Conservation (phyloP, 352 stramenopile genomes). For the Pythium utonaiense region DNA sequence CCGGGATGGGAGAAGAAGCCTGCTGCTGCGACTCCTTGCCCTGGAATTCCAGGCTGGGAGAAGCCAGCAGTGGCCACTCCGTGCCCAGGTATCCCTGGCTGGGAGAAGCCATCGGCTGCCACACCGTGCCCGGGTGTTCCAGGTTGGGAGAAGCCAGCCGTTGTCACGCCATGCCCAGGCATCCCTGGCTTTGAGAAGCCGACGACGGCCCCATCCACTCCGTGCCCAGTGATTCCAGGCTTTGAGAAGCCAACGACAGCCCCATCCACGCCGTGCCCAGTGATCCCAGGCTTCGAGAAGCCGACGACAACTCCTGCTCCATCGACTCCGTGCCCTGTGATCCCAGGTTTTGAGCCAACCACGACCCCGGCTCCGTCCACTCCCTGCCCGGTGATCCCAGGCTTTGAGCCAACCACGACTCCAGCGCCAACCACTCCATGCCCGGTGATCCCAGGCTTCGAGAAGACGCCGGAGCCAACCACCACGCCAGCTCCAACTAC, state of each 20-base stretch:
- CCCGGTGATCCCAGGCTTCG: conserved; percentile 27
- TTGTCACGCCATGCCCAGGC: conserved; percentile 29
- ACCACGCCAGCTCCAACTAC: conserved; percentile 8
- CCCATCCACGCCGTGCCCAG: conserved; percentile 26
- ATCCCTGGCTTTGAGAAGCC: conserved; percentile 26
- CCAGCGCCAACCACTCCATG: conserved; percentile 16
- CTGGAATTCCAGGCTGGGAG: conserved; percentile 23
- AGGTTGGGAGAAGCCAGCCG: conserved; percentile 16
- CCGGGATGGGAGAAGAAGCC: conserved; percentile 21
- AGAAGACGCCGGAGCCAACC: conserved; percentile 3
- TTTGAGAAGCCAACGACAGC: conserved; percentile 7
- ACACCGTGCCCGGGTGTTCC: conserved; percentile 16
- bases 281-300: conserved; percentile 20
- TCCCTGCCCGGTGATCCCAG: conserved; percentile 25
- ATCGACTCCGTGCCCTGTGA: conserved; percentile 25
- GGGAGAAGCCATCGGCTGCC: conserved; percentile 18
- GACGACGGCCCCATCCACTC: neutral
- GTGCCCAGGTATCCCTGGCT: conserved; percentile 22
- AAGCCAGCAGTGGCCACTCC: conserved; percentile 17
- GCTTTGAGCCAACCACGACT: conserved; percentile 26
- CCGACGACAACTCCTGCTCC: conserved; percentile 8
- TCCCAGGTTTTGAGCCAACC: conserved; percentile 26
- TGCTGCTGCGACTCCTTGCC: conserved; percentile 19
- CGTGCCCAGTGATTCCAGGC: neutral
- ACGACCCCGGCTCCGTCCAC: conserved; percentile 17